Base-by-base conservation (phyloP, 2,329 filamentous ascomycete species). In the Trichoderma lentiforme region DNA sequence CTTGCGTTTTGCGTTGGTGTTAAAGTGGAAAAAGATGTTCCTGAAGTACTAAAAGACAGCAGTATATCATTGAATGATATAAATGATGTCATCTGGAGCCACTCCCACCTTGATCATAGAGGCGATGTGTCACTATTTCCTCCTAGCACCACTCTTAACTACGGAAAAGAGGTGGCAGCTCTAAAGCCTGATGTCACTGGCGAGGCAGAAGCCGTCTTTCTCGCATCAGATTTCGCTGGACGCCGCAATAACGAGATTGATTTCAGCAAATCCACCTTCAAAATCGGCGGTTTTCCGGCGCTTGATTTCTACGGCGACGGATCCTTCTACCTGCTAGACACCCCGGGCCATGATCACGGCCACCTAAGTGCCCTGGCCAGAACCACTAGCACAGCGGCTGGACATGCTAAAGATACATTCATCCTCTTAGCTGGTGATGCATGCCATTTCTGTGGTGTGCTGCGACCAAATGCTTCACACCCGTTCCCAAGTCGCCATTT, bases 271-370 rank as follows among this genome's bases (percentile, higher is more conserved):
- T 69, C 66, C n/a, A 43, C 58, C 6, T 36, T 75, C 30, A 71
- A 57, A 30, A 75, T 81, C 47, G 83, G 82, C 4, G 73, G 77
- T 9, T 84, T 83, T 74, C 76, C 75, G 14, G 83, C 83, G 0
- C 71, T 80, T n/a, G 82, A 84, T 67, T 83, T 80, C 71, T 84
- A 84, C 51, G 78, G 77, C 12, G 83, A 84, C 57, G 82, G 82
- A 1, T 80, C 77, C 9, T 78, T 84, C 58, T 84, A 83, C 67
- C 73, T 84, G n/a, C 76, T 85, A 6, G 80, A 83, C 39, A 76
- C 75, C 2, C 74, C 76, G 3, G 74, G 76, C 0, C 77, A 77
- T 34, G 73, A 74, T 1, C 58, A 73, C 1, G 76, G 74, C 9
- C 76, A 78, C 47, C 66, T 76, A 1, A 76, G 75, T 14, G 76